Percentiles rank a stretch among this genome's conserved stretches.
Evolutionary conservation across 805 yeast species (phyloP).

Genomic region (Tetrapisispora taiwanensis): DNA sequence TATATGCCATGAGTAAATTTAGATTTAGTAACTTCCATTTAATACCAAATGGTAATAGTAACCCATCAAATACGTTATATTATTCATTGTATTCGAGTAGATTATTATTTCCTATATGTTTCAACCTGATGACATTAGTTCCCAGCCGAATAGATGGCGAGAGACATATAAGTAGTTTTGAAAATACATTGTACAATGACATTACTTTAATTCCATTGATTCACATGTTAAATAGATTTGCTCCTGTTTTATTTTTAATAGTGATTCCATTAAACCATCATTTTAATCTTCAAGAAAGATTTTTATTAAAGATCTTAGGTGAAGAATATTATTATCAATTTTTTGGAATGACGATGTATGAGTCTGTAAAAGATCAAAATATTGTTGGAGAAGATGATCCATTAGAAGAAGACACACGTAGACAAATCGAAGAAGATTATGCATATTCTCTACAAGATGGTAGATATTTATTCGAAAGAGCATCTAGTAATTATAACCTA

Average conservation of each 20-base stretch:
- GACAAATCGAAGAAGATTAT: constrained; percentile 35
- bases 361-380: constrained; percentile 10
- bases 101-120: constrained; percentile 27
- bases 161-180: constrained; percentile 15
- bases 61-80: constrained; percentile 25
- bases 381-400: constrained; percentile 10
- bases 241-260: constrained; percentile 22
- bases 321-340: constrained; percentile 28
- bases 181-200: constrained; percentile 19
- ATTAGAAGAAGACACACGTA: constrained; percentile 5
- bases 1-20: constrained; percentile 27
- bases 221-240: constrained; percentile 18
- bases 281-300: constrained; percentile 22
- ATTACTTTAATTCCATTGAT: constrained; percentile 23
- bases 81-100: constrained; percentile 27
- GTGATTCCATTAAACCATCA: constrained; percentile 19
- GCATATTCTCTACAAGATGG: constrained; percentile 29
- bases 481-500: constrained; percentile 14
- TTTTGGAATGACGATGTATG: constrained; percentile 26
- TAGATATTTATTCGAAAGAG: constrained; percentile 24
- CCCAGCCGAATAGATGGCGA: constrained; percentile 9
- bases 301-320: constrained; percentile 22
- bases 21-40: constrained; percentile 27
- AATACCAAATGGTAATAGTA: constrained; percentile 26
- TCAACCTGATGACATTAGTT: constrained; percentile 24